Evolutionary conservation across 202 grass and related monocot genomes (phyloP), one percentile per base, ranked within the genome.

Genomic region (Bolboschoenoplectus hybrid): DNA sequence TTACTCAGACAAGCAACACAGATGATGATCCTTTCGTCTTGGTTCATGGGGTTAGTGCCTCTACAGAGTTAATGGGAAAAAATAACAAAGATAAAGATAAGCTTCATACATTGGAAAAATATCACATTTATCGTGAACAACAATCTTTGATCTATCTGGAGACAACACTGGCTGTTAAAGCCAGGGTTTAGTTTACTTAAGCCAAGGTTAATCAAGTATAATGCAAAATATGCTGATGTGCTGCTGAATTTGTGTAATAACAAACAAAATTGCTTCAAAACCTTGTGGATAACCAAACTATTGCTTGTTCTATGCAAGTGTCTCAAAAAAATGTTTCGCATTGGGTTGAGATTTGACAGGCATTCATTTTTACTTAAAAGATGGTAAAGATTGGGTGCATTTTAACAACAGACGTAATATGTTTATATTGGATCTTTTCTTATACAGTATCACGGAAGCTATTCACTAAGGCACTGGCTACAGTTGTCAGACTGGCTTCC

Each of bases 401-500:
- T 83, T 69, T 67, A 52, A 38, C 58, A 83, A 14, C 8, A 52
- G 2, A n/a, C 7, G 14, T 84, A 35, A 34, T 60, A 64, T 81
- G 11, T 84, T 83, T 36, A 82, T 74, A 55, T 26, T 65, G 83
- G 8, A 17, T 55, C 13, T 67, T 87, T 90, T 49, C 43, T 64
- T 82, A 81, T 91, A 82, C 86, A 95, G 95, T 98, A 98, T 68
- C 95, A 98, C 81, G 95, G 95, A 50, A 95, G 95, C 81, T 95
- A 94, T 89, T 95, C 95, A 16, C 70, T 98, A 81, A 88, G 87
- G 76, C 93, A 98, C 81, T 98, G 95, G 95, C 79, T 98, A 82
- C 91, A 95, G 87, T 91, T 95, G 81, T 95, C 95, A 6, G 91
- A 98, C 85, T 98, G 93, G 95, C 85, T 98, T 49, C 95, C 95